Conservation (phyloP, 345 rosid genomes). For the Abelmoschus esculentus region DNA sequence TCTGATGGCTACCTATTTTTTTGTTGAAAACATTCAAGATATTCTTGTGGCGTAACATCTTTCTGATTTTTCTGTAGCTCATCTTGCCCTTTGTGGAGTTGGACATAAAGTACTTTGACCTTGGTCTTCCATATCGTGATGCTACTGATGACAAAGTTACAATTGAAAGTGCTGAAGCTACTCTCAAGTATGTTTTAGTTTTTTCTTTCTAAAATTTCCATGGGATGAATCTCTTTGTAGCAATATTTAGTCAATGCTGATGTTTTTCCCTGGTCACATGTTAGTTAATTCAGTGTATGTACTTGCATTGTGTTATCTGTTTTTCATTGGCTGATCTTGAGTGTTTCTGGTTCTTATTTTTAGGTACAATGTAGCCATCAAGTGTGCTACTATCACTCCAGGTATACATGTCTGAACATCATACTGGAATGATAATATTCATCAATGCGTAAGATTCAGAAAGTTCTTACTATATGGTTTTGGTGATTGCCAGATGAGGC, state of each 20-base stretch:
- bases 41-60: not conserved
- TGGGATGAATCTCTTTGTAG: not conserved
- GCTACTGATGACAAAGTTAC: conserved; percentile 65
- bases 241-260: not conserved
- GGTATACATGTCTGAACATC: conserved; percentile 32
- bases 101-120: conserved; percentile 68
- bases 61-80: conserved; percentile 45
- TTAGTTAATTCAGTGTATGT: not conserved
- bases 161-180: conserved; percentile 63
- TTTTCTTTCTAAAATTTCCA: not conserved
- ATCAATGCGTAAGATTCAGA: not conserved
- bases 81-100: conserved; percentile 70
- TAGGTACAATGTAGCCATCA: conserved; percentile 96
- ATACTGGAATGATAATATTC: not conserved
- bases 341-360: conserved; percentile 4
- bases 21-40: not conserved
- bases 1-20: not conserved
- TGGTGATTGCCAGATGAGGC: conserved; percentile 59
- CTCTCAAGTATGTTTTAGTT: conserved; percentile 43
- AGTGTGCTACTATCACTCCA: conserved; percentile 98
- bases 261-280: no score
- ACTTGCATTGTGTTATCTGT: not conserved
- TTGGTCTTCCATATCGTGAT: conserved; percentile 61
- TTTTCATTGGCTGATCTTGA: not conserved
- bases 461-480: conserved; percentile 10